phyloP scores from a whole-genome alignment of 495 filamentous ascomycete species.

The Aspergillus funiculosus region DNA sequence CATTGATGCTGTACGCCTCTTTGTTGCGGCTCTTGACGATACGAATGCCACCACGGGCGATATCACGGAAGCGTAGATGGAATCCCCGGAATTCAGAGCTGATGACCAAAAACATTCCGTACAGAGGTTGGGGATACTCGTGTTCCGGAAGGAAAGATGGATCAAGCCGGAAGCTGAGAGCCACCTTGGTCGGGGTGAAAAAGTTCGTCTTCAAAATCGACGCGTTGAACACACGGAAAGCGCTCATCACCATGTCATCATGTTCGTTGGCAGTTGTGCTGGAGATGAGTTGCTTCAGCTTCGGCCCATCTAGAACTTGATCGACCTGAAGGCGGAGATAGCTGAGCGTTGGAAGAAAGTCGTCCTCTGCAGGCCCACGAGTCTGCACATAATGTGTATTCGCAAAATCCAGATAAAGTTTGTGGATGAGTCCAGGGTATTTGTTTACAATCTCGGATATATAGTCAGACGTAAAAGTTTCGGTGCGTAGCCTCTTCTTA shows the following conservation, averaged over 20 bases:
- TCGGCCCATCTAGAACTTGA: slow-evolving; percentile 67
- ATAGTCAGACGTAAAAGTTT: slow-evolving; percentile 97
- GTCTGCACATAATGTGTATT: slow-evolving; percentile 84
- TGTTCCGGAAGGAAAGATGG: slow-evolving; percentile 81
- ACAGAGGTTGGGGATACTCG: slow-evolving; percentile 90
- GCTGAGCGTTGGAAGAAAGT: slow-evolving; percentile 75
- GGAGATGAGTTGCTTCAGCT: slow-evolving; percentile 75
- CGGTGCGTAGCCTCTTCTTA: slow-evolving; percentile 88
- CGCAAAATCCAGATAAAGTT: slow-evolving; percentile 87
- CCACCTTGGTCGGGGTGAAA: slow-evolving; percentile 98
- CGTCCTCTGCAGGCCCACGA: slow-evolving; percentile 60
- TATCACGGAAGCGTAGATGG: slow-evolving; percentile 95
- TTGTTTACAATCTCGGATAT: slow-evolving; percentile 94
- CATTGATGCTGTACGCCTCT: slow-evolving; percentile 94
- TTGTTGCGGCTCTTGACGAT: slow-evolving; percentile 96
- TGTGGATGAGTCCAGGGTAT: slow-evolving; percentile 81
- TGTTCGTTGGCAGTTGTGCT: slow-evolving; percentile 85
- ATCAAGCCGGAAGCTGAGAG: slow-evolving; percentile 90
- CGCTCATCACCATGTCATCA: slow-evolving; percentile 94
- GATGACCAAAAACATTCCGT: slow-evolving; percentile 98
- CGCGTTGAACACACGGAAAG: slow-evolving; percentile 93
- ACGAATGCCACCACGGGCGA: slow-evolving; percentile 92
- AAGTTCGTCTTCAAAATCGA: slow-evolving; percentile 96
- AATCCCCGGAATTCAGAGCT: slow-evolving; percentile 95
- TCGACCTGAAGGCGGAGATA: slow-evolving; percentile 68